Evolutionary conservation across 176 grass and related monocot species (phyloP).

Genomic region (Puya raimondii): DNA sequence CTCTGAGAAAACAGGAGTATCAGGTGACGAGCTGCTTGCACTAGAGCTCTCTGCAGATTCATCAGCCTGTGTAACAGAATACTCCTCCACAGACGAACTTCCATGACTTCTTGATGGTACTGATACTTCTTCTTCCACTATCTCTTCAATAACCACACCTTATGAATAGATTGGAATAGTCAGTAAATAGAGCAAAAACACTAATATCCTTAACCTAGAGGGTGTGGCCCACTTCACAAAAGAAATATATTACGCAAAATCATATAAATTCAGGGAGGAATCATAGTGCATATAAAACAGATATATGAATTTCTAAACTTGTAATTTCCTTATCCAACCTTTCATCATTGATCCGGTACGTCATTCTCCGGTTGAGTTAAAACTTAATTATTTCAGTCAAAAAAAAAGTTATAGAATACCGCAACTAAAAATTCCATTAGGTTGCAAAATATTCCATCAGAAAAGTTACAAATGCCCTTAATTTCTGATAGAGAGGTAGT

Average conservation of each 20-base stretch:
- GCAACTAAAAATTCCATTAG: too few species aligned
- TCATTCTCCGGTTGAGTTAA: too few species aligned
- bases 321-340: too few species aligned
- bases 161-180: not conserved
- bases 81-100: constrained; percentile 31
- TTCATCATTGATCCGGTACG: too few species aligned
- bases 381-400: too few species aligned
- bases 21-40: constrained; percentile 5
- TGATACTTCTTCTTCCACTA: constrained; percentile 42
- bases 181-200: not conserved
- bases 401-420: too few species aligned
- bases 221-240: not conserved
- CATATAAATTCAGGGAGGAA: too few species aligned
- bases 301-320: too few species aligned
- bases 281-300: too few species aligned
- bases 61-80: constrained; percentile 35
- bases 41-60: constrained; percentile 36
- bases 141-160: constrained; percentile 92
- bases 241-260: not conserved
- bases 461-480: too few species aligned
- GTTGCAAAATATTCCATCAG: not conserved
- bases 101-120: constrained; percentile 29
- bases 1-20: constrained; percentile 4
- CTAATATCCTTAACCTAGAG: not conserved
- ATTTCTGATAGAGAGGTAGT: too few species aligned